These are phyloP conservation scores for Physcomitrellopsis africana DNA, from an alignment of 225 moss, liverwort and hornwort genomes.

Conservation along the genomic window DNA sequence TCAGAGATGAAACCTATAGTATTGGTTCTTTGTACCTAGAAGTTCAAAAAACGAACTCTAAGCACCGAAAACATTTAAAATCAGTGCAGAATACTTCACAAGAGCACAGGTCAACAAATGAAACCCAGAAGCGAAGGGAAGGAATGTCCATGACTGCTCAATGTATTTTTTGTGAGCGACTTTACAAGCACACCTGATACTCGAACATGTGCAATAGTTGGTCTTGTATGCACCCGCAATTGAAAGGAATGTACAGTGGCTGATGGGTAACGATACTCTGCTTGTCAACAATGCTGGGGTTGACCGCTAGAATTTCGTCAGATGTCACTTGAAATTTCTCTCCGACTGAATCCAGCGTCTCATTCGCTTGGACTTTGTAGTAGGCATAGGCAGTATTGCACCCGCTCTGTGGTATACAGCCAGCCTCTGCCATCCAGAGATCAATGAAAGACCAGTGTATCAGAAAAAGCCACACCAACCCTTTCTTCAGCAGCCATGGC, in stretches of 20 bases:
- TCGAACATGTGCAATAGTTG: constrained; percentile 37
- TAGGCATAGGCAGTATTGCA: constrained; percentile 42
- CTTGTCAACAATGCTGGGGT: constrained; percentile 20
- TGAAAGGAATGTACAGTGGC: constrained; percentile 49
- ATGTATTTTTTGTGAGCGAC: not conserved
- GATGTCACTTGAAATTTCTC: constrained; percentile 46
- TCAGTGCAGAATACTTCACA: not conserved
- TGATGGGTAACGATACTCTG: not conserved
- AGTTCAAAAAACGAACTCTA: not conserved
- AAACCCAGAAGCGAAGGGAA: no score
- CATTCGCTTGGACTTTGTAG: constrained; percentile 39
- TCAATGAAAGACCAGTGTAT: no score
- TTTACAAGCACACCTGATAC: constrained; percentile 38
- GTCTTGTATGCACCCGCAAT: constrained; percentile 45
- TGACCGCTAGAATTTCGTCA: constrained; percentile 33
- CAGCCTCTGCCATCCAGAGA: constrained; percentile 22
- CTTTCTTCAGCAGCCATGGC: not conserved
- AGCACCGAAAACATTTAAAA: not conserved
- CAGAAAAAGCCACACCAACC: constrained; percentile 19
- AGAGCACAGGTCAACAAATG: no score
- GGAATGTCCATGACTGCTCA: no score
- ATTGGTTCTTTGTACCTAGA: constrained; percentile 47
- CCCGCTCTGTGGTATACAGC: constrained; percentile 39
- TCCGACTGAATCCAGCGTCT: constrained; percentile 44
- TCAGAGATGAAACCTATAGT: constrained; percentile 37